Base-by-base conservation (phyloP, 805 yeast genomes). In the Dipodascus albidus region DNA sequence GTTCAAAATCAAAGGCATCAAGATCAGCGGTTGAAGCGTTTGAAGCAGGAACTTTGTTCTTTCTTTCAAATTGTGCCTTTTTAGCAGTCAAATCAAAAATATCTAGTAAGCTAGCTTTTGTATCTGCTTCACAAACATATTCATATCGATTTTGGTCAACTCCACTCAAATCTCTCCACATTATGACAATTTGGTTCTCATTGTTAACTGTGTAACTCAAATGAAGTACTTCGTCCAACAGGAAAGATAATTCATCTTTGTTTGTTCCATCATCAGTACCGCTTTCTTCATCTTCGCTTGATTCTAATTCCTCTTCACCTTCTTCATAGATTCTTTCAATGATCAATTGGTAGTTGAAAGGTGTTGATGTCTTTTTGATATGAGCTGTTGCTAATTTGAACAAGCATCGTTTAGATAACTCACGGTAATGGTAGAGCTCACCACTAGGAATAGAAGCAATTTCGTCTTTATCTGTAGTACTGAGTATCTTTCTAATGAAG, bases 141-240 rank as follows among this genome's bases (percentile, higher is more conserved):
- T 89, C 95, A 67, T 84, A 88, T 58, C 74, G 70, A 63, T 91
- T 97, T 22, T 88, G 96, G 3, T 75, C 74, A 61, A 90, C 97
- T 17, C 96, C 96, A 48, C 80, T 81, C 38, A 80, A 64, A 65
- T 93, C 96, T 15, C 70, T 74, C 98, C 98, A 91, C 0, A 83
- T 73, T 23, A 91, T 76, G 1, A 82, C 80, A 41, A 74, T 69
- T 2, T 76, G 70, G 1, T 83, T 85, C 38, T 79, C 78, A 44
- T 72, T 67, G 52, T 77, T 76, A 54, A 76, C 72, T n/a, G 44
- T 11, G 54, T 77, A 74, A 54, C 79, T 74, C 50, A 90, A 71
- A 42, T 75, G 70, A 53, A 91, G 70, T 2, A 77, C 77, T 55
- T 79, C 80, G 58, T 79, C 80, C 27, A 93, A 75, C 27, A 81